Evolutionary conservation across 1,284 basidiomycete genomes (phyloP).

Genomic region (Ceratobasidium sp.): DNA sequence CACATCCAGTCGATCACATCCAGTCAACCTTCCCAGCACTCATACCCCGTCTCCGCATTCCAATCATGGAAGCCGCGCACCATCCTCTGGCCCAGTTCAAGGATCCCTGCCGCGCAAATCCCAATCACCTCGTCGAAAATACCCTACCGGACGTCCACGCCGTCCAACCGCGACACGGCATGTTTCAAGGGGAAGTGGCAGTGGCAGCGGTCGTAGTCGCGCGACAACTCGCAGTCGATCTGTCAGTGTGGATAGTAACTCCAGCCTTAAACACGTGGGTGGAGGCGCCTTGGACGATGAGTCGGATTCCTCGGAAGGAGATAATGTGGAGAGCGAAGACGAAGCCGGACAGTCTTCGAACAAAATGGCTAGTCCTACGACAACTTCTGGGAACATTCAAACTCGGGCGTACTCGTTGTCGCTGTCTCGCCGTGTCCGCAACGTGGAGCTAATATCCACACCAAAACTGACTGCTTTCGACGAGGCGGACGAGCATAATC

Average conservation of each 20-base stretch:
- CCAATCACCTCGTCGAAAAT: constrained; percentile 38
- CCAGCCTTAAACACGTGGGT: constrained; percentile 59
- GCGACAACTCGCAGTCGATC: constrained; percentile 36
- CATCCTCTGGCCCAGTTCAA: constrained; percentile 31
- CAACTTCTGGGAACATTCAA: constrained; percentile 14
- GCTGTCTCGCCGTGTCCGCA: constrained; percentile 23
- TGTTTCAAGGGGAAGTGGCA: constrained; percentile 40
- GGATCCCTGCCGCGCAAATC: constrained; percentile 12
- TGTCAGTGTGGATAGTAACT: constrained; percentile 34
- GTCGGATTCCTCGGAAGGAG: constrained; percentile 59
- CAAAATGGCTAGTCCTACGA: constrained; percentile 3
- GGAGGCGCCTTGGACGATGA: constrained; percentile 74
- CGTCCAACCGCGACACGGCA: constrained; percentile 39
- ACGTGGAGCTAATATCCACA: constrained; percentile 2
- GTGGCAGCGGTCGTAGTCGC: constrained; percentile 41
- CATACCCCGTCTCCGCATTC: constrained; percentile 40
- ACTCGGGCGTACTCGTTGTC: constrained; percentile 4
- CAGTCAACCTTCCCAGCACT: constrained; percentile 22
- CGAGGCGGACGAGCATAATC: constrained; percentile 38
- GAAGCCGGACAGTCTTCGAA: constrained; percentile 8
- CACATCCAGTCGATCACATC: constrained; percentile 31
- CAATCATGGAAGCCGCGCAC: constrained; percentile 32
- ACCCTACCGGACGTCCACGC: constrained; percentile 19
- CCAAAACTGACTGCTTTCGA: constrained; percentile 11
- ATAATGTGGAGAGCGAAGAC: constrained; percentile 46